These are phyloP conservation scores for Beta vulgaris DNA, from an alignment of 148 eudicot genomes.

Conservation along the genomic window DNA sequence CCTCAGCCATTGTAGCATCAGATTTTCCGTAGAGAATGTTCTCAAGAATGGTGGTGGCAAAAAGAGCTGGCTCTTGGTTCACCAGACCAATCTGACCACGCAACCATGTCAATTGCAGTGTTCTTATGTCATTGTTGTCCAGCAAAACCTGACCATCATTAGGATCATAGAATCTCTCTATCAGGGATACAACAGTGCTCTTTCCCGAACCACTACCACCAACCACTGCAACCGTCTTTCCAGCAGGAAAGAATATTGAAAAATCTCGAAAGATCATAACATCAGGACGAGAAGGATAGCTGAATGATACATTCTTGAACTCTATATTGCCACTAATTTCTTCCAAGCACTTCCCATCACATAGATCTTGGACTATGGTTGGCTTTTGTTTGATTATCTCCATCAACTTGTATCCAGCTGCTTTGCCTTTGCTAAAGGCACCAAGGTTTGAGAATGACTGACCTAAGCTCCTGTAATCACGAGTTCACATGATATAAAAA, in stretches of 20 bases:
- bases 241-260: conserved; percentile 95
- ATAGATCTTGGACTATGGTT: conserved; percentile 61
- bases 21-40: conserved; percentile 91
- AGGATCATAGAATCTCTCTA: conserved; percentile 98
- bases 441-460: conserved; percentile 98
- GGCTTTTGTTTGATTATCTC: conserved; percentile 96
- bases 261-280: conserved; percentile 85
- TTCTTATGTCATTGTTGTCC: conserved; percentile 78
- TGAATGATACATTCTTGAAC: conserved; percentile 82
- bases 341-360: conserved; percentile 64
- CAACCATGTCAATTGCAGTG: conserved; percentile 80
- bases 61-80: conserved; percentile 98
- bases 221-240: conserved; percentile 94
- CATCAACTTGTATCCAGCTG: conserved; percentile 96
- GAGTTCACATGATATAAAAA: background rate
- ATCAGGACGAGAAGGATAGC: conserved; percentile 97
- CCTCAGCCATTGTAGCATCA: conserved; percentile 85
- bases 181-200: conserved; percentile 94
- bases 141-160: conserved; percentile 82
- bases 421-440: conserved; percentile 98
- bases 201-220: conserved; percentile 99
- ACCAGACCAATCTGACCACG: conserved; percentile 94
- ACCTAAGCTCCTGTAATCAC: conserved; percentile 83
- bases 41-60: conserved; percentile 94
- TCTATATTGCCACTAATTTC: conserved; percentile 88